These are phyloP conservation scores for Eucalyptus cloeziana DNA, from an alignment of 345 rosid species.

Conservation along the genomic window DNA sequence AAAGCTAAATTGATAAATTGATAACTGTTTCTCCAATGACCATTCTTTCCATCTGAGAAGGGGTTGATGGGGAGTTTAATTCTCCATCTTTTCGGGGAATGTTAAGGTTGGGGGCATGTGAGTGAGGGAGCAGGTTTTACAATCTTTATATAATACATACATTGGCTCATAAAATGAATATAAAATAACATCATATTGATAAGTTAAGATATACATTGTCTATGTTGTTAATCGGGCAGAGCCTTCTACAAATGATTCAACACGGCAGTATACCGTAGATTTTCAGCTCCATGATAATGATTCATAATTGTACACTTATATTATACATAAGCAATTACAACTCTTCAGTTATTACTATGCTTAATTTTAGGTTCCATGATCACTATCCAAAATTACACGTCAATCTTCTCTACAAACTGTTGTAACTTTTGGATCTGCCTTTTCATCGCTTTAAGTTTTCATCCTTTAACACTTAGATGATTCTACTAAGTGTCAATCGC, in stretches of 20 bases:
- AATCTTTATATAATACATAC: accelerated
- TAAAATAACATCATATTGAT: too few relatives aligned
- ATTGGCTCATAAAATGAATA: too few relatives aligned
- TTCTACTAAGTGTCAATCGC: neutral
- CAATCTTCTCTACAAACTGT: neutral
- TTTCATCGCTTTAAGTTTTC: accelerated
- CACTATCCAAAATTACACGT: neutral
- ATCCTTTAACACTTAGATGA: neutral
- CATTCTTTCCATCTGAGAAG: too few relatives aligned
- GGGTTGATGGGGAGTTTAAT: too few relatives aligned
- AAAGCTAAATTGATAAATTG: neutral
- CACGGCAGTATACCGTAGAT: neutral
- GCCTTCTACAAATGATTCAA: neutral
- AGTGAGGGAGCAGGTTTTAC: neutral
- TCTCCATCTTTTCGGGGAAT: too few relatives aligned
- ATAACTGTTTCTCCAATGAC: accelerated
- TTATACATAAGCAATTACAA: neutral
- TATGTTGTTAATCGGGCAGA: neutral
- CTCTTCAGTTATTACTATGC: neutral
- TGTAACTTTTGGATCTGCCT: neutral
- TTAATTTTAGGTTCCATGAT: neutral
- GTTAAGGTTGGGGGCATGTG: neutral
- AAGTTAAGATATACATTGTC: neutral
- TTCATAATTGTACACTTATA: neutral
- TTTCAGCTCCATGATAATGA: neutral